Evolutionary conservation across 2,329 filamentous ascomycete genomes (phyloP).

Genomic region (Fusarium bulbicola): DNA sequence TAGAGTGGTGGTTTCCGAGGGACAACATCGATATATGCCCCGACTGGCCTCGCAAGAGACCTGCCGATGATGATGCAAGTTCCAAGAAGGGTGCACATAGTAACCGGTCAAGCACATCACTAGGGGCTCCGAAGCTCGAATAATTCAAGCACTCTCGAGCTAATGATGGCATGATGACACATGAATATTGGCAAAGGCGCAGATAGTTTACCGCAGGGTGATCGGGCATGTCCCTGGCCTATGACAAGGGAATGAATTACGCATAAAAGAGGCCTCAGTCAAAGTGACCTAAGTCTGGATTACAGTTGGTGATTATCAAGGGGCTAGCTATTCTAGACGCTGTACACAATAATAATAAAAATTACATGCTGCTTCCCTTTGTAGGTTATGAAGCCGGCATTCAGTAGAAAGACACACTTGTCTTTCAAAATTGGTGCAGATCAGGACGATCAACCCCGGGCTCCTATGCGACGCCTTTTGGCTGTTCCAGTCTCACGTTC

Average conservation of each 20-base stretch:
- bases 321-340: constrained; percentile 40
- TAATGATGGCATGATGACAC: neutral
- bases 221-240: neutral
- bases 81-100: constrained; percentile 44
- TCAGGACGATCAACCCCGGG: constrained; percentile 43
- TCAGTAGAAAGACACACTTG: constrained; percentile 13
- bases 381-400: constrained; percentile 22
- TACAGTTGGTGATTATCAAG: constrained; percentile 36
- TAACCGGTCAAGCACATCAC: constrained; percentile 48
- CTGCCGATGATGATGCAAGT: constrained; percentile 43
- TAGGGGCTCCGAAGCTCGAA: constrained; percentile 41
- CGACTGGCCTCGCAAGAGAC: constrained; percentile 86
- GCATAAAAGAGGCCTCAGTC: neutral
- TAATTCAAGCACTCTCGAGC: neutral
- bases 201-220: constrained; percentile 7
- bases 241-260: neutral
- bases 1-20: constrained; percentile 88
- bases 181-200: constrained; percentile 1
- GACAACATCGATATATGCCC: constrained; percentile 88
- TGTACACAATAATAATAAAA: constrained; percentile 34
- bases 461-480: constrained; percentile 50
- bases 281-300: constrained; percentile 13
- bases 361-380: constrained; percentile 29
- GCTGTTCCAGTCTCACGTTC: constrained; percentile 51
- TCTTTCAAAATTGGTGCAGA: constrained; percentile 2